A percentile compares a stretch with the other conserved stretches of the same genome.
These are phyloP conservation scores for Mycena belliarum DNA, from an alignment of 768 basidiomycete genomes.

Conservation along the genomic window DNA sequence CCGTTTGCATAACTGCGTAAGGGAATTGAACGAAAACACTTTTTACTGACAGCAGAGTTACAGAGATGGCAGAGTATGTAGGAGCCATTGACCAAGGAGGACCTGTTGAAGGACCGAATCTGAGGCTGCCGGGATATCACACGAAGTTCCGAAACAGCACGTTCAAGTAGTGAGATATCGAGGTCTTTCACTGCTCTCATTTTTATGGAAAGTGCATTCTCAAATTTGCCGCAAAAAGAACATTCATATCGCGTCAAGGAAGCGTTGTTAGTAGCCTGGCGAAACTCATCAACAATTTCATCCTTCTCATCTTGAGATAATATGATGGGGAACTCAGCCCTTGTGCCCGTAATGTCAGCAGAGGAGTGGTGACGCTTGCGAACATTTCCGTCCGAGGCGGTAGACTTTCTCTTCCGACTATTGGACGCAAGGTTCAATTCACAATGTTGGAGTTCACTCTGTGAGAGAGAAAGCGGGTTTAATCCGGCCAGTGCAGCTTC, in stretches of 20 bases:
- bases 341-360: no score
- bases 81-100: not conserved
- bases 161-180: conserved; percentile 16
- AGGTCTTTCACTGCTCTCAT: conserved; percentile 1
- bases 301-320: no score
- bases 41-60: conserved; percentile 6
- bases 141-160: conserved; percentile 10
- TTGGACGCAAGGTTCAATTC: no score
- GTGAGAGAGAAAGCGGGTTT: no score
- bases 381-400: no score
- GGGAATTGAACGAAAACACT: conserved; percentile 13
- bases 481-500: no score
- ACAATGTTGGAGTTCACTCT: no score
- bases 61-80: conserved; percentile 12
- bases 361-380: no score
- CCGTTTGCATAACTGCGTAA: conserved; percentile 26
- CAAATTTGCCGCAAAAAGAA: conserved; percentile 14
- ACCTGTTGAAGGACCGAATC: not conserved
- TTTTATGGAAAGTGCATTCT: not conserved
- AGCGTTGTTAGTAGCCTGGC: no score
- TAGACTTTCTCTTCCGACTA: no score
- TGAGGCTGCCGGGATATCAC: not conserved
- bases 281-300: no score
- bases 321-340: no score
- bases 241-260: not conserved